These are phyloP conservation scores for Vaccinium myrtillus DNA, from an alignment of 148 eudicot species.

Conservation along the genomic window DNA sequence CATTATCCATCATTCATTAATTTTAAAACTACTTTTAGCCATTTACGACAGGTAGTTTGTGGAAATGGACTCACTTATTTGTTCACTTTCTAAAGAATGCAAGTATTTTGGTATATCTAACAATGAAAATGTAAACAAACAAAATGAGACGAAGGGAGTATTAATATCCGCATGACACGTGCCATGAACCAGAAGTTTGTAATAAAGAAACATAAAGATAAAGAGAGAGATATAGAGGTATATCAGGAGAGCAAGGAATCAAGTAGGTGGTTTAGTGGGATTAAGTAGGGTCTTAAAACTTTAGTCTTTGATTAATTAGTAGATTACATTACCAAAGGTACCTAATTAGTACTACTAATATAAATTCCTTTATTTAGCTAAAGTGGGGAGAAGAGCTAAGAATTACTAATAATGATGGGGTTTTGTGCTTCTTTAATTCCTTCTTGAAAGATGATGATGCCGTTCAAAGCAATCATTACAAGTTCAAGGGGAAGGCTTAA, in stretches of 20 bases:
- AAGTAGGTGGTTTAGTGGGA: background rate
- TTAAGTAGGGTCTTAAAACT: background rate
- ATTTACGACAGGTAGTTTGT: too few species aligned
- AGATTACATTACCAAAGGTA: too few species aligned
- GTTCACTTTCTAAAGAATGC: too few species aligned
- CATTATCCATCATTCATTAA: too few species aligned
- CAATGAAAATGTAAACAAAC: too few species aligned
- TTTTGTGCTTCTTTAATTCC: background rate
- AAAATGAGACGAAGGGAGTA: too few species aligned
- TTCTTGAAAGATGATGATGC: background rate
- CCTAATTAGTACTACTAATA: too few species aligned
- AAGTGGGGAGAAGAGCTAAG: background rate
- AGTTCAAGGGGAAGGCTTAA: slow-evolving; percentile 15
- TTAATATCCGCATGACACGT: background rate
- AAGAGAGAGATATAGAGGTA: background rate
- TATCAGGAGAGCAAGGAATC: background rate
- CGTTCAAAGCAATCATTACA: slow-evolving; percentile 27
- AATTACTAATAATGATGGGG: slow-evolving; percentile 15
- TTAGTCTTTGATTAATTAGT: background rate
- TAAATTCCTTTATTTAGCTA: background rate
- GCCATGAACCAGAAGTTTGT: background rate
- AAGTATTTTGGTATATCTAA: too few species aligned
- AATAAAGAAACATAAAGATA: background rate
- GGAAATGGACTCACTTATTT: too few species aligned
- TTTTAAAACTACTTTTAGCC: too few species aligned